Base-by-base conservation (phyloP, 2,329 filamentous ascomycete species). In the Coniochaeta hoffmannii region DNA sequence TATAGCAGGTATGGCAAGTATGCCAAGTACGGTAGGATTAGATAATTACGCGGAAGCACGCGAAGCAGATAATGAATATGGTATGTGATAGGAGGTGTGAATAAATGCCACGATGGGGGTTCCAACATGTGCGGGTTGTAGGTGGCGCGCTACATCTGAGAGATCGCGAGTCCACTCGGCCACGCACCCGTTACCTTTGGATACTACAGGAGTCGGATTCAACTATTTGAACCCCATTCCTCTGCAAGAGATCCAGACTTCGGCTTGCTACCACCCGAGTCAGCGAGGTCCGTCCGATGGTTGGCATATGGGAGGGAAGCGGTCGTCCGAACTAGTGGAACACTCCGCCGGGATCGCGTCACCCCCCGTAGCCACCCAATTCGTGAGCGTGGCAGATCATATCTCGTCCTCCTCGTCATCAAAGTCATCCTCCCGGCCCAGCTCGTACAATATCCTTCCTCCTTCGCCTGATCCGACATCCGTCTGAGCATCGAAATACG, bases 401-500 rank as follows among this genome's bases (percentile, higher is more conserved):
- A 93, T 91, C 72, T 97, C 92, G 72, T 97, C 92, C 65, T 97
- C 69, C 56, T 72, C 69, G 24, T 72, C 69, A 57, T 72, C 69
- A 56, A 97, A 97, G 68, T 97, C 91, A 71, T 99, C 94, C 73
- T 97, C 94, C 59, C 85, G 82, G 1, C 92, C 93, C 89, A 97
- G 96, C 63, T 97, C 93, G 69, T 99, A 99, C 65, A 99, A 68
- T 61, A 99, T 99, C 58, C 93, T 81, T 0, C 94, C 94, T 4
- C 94, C 93, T 64, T 96, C 90, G 0, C 92, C 92, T 0, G 83
- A 80, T 1, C 85, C 87, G 53, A 85, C 80, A 50, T 87, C 87
- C 54, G 85, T 89, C 78, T 99, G 94, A 24, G 94, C 94, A 75
- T 99, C 94, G 71, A 95, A 97, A 69, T 99, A 97, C 15, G 94